Base-by-base conservation (phyloP, 805 yeast species). In the Candida maesae region DNA sequence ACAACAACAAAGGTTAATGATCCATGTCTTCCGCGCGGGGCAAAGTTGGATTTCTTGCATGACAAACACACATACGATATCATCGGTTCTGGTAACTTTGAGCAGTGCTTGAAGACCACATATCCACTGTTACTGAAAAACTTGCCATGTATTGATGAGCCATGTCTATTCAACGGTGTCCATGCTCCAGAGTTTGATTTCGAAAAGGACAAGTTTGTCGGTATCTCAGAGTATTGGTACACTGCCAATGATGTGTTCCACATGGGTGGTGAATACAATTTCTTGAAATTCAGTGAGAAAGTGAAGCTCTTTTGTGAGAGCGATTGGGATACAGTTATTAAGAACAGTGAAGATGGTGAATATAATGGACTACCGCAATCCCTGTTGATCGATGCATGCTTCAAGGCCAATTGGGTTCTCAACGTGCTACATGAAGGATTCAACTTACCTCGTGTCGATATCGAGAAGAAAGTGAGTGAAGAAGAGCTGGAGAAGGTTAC, bases 181-280 rank as follows among this genome's bases (percentile, higher is more conserved):
- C 97, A 91, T 65, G 96, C 89, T 0, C 99, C 99, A 5, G 76
- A 73, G 23, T 78, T 93, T 46, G 88, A 90, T 64, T 88, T 87
- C 56, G 71, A 73, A 12, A 71, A 71, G 36, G 95, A 88, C 54
- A 84, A 79, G 54, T 90, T 93, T 63, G 84, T 93, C 21, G 99
- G 99, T 0, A 82, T 91, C 17, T 86, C 96, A 7, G 99, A 93
- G 63, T 93, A 88, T 65, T 93, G 98, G 97, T 91, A 93, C 59
- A 88, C 97, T 1, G 90, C 96, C 3, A 85, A 89, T 55, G 98
- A 91, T 57, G 77, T 91, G 4, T 90, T 90, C 60, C 78, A 82
- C 29, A 73, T 88, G 66, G 91, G 95, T 3, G 98, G 97, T 12
- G 87, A 80, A 41, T 90, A 90, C 60, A 86, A 86, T 55, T 91